Base-by-base conservation (phyloP, 2,329 filamentous ascomycete species). In the Fusarium stilboides region DNA sequence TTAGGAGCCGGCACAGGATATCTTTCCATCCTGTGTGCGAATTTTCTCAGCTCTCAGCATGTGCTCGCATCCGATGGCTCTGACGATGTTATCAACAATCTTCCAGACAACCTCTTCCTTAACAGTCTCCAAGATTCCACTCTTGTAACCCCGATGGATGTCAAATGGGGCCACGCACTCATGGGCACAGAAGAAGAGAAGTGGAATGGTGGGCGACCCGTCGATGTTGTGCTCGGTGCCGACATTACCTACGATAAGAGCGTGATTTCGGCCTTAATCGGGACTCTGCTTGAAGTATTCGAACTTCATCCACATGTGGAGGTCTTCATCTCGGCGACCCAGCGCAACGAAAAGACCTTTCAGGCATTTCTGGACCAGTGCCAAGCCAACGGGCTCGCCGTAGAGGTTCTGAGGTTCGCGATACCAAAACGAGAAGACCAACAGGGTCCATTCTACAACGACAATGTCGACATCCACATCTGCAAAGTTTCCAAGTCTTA, bases 1-100 rank as follows among this genome's bases (percentile, higher is more conserved):
- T 83, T 95, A 2, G 92, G 92, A 5, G 88, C 91, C 2, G 92
- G 92, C 2, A 94, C 93, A 1, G 92, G 92, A 1, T 92, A 94
- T 75, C 79, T 94, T 3, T 91, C 91, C 0, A 88, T 94, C 14
- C 81, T 94, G 0, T 93, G 92, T 67, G 87, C 89, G n/a, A 92
- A 90, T 70, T 82, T 89, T 74, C 83, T 95, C 0, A 82, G 78
- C 8, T 85, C 90, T 0, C 75, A 79, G 1, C 85, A 88, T 52
- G 87, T 91, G 22, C 83, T 91, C 7, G 88, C 90, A 4, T 93
- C 92, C 0, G 93, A 96, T 74, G 92, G 92, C 4, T 92, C 92
- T 15, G 88, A 90, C 70, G 88, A 90, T 54, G 91, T 94, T 2
- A 87, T 94, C 50, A 87, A 89, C 72, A 86, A 87, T 36, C 81